These are phyloP conservation scores for Daedalea quercina DNA, from an alignment of 768 basidiomycete genomes.

Conservation along the genomic window DNA sequence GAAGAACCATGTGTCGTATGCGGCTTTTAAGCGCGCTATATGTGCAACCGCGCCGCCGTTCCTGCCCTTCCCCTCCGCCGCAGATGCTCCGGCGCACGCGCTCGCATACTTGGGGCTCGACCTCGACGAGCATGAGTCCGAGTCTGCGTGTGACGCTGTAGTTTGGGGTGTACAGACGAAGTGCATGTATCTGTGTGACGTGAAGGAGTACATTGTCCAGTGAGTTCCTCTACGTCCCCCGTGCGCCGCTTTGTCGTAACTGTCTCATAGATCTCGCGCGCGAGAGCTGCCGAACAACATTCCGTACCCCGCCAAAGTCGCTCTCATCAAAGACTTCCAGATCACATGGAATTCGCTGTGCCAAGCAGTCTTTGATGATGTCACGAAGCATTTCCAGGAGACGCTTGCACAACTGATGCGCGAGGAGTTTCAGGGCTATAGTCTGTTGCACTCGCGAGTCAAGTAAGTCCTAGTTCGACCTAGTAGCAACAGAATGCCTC, in stretches of 20 bases:
- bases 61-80: slow-evolving; percentile 23
- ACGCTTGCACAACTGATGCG: slow-evolving; percentile 24
- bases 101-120: slow-evolving; percentile 1
- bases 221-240: slow-evolving; percentile 15
- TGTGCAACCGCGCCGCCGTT: slow-evolving; percentile 37
- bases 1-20: slow-evolving; percentile 26
- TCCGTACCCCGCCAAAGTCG: slow-evolving; percentile 34
- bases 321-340: slow-evolving; percentile 32
- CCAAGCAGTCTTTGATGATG: slow-evolving; percentile 25
- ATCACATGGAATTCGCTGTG: slow-evolving; percentile 29
- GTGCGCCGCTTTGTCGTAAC: background rate
- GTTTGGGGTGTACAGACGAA: background rate
- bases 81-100: slow-evolving; percentile 4
- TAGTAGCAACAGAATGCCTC: background rate
- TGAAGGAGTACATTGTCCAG: slow-evolving; percentile 28
- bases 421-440: slow-evolving; percentile 35
- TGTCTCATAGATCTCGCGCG: slow-evolving; percentile 25
- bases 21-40: slow-evolving; percentile 27
- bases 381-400: slow-evolving; percentile 26
- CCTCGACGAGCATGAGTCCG: slow-evolving; percentile 3
- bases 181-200: slow-evolving; percentile 27
- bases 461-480: slow-evolving; percentile 22
- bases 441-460: slow-evolving; percentile 26
- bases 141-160: background rate
- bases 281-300: slow-evolving; percentile 41